Percentiles rank a stretch among this genome's conserved stretches.
These are phyloP conservation scores for Alternaria ventricosa DNA, from an alignment of 2,329 filamentous ascomycete species.

Conservation along the genomic window DNA sequence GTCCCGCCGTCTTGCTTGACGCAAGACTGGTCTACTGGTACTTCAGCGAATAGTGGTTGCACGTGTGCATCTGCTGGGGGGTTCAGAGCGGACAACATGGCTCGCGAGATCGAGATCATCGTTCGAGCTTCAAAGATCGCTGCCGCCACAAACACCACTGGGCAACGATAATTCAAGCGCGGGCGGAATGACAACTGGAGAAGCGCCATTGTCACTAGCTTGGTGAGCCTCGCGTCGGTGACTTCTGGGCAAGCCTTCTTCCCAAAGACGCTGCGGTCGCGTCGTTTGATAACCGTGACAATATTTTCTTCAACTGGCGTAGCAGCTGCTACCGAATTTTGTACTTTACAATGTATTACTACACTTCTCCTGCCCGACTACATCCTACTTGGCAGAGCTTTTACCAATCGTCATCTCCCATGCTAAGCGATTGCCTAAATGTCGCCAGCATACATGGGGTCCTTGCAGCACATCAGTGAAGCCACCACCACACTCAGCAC, in stretches of 20 bases:
- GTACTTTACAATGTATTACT: background rate
- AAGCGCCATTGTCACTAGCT: no score
- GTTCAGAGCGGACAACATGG: background rate
- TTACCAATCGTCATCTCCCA: background rate
- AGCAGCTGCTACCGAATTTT: background rate
- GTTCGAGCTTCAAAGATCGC: background rate
- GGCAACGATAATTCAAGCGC: background rate
- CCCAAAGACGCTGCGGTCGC: background rate
- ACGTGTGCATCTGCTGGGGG: background rate
- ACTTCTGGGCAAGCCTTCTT: background rate
- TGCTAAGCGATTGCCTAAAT: background rate
- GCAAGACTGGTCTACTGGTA: slow-evolving; percentile 2
- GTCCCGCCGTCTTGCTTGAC: background rate
- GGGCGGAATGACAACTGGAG: background rate
- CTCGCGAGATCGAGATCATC: slow-evolving; percentile 5
- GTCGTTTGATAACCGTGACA: background rate
- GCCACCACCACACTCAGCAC: background rate
- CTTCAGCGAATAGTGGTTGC: slow-evolving; percentile 7
- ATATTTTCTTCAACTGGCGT: background rate
- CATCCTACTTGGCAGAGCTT: background rate
- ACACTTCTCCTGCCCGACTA: background rate
- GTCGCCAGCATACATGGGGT: background rate
- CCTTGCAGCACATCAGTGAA: background rate
- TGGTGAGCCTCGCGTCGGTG: background rate
- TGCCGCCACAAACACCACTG: background rate